Evolutionary conservation across 1,139 yeast species (phyloP).

Genomic region (Nakaseomyces bracarensis): DNA sequence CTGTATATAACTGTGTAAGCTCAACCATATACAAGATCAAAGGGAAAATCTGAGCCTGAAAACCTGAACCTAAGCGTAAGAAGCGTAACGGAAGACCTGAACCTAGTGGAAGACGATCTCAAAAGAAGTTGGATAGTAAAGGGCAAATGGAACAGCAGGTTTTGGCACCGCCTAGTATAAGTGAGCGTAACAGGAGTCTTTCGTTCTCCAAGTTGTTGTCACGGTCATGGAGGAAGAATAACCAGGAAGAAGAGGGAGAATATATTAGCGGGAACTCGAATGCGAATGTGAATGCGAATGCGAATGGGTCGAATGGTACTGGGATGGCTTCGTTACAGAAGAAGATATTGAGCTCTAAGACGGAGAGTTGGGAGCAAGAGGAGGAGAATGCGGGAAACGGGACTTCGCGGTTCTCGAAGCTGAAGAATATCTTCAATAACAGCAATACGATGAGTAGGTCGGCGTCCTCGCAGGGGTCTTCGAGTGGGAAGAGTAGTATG

Average conservation of each 20-base stretch:
- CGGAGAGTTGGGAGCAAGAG: slow-evolving; percentile 3
- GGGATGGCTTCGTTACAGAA: slow-evolving; percentile 3
- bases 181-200: slow-evolving; percentile 24
- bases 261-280: too few species aligned
- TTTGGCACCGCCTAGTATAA: slow-evolving; percentile 8
- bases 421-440: slow-evolving; percentile 20
- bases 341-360: slow-evolving; percentile 6
- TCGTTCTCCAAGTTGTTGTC: slow-evolving; percentile 28
- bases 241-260: slow-evolving; percentile 3
- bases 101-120: too few species aligned
- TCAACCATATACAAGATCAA: too few species aligned
- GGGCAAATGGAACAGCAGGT: slow-evolving; percentile 5
- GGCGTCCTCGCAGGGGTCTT: slow-evolving; percentile 1
- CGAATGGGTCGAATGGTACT: background rate
- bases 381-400: slow-evolving; percentile 6
- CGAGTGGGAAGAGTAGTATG: slow-evolving; percentile 5
- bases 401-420: slow-evolving; percentile 17
- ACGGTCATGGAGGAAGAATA: slow-evolving; percentile 22
- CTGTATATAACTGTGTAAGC: too few species aligned
- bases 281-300: background rate
- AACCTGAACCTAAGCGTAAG: too few species aligned
- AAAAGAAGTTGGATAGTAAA: background rate
- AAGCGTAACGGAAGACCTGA: too few species aligned
- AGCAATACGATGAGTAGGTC: slow-evolving; percentile 4
- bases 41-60: too few species aligned